phyloP scores from a whole-genome alignment of 257 asterid species.

The Solanum pinnatisectum region DNA sequence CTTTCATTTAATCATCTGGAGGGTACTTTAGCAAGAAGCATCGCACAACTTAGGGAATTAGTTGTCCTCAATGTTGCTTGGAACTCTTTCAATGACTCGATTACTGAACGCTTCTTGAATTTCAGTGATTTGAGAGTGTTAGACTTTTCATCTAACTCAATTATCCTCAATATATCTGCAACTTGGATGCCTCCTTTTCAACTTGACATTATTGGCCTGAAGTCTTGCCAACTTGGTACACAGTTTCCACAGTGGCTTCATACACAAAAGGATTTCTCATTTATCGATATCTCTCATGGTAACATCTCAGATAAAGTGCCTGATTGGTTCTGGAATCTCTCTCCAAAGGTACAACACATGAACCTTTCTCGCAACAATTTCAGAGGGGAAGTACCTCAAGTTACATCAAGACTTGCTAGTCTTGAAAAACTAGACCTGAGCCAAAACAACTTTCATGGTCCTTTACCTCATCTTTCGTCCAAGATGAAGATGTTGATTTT shows the following conservation, averaged over 20 bases:
- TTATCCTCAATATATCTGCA: not conserved
- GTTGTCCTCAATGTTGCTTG: not conserved
- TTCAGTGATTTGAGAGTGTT: not conserved
- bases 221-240: not conserved
- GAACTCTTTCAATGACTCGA: not conserved
- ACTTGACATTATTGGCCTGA: not conserved
- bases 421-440: not conserved
- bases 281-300: not conserved
- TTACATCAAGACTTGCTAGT: not conserved
- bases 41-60: not conserved
- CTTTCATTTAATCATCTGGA: not conserved
- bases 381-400: not conserved
- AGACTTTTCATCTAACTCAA: not conserved
- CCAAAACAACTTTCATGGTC: not conserved
- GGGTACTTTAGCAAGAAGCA: not conserved
- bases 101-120: not conserved
- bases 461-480: not conserved
- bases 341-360: not conserved
- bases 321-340: not conserved
- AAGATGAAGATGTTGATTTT: not conserved
- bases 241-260: not conserved
- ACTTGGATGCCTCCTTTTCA: not conserved
- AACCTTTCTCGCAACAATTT: not conserved
- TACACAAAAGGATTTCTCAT: not conserved
- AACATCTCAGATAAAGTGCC: not conserved